Evolutionary conservation across 176 grass and related monocot genomes (phyloP).

Genomic region (Musa troglodytarum): DNA sequence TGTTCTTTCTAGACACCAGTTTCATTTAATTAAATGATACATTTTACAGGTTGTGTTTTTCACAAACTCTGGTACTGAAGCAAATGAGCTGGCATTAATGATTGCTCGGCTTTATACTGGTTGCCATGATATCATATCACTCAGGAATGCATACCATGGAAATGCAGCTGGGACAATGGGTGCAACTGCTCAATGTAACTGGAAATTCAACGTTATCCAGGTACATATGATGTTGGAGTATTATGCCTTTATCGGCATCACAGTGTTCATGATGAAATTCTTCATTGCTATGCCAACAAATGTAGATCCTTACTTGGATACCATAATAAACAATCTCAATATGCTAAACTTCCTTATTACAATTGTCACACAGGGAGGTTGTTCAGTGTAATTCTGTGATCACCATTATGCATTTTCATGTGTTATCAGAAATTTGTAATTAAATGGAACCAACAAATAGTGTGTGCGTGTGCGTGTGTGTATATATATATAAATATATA

Average conservation of each 20-base stretch:
- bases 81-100: conserved; percentile 89
- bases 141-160: conserved; percentile 96
- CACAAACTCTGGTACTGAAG: conserved; percentile 92
- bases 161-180: conserved; percentile 98
- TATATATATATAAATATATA: too few relatives aligned
- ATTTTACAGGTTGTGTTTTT: conserved; percentile 84
- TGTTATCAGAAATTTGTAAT: too few relatives aligned
- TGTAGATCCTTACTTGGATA: not conserved
- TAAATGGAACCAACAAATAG: too few relatives aligned
- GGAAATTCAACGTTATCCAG: conserved; percentile 93
- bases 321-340: not conserved
- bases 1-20: not conserved
- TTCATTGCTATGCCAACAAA: not conserved
- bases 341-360: not conserved
- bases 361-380: not conserved
- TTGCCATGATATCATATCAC: conserved; percentile 71
- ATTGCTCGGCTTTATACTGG: conserved; percentile 87
- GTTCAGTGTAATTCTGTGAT: not conserved
- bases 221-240: conserved; percentile 7
- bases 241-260: not conserved
- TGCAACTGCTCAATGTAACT: conserved; percentile 63
- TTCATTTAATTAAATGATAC: not conserved
- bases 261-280: not conserved
- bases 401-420: too few relatives aligned
- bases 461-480: too few relatives aligned